These are phyloP conservation scores for Glycine soja DNA, from an alignment of 306 rosid species.

Conservation along the genomic window DNA sequence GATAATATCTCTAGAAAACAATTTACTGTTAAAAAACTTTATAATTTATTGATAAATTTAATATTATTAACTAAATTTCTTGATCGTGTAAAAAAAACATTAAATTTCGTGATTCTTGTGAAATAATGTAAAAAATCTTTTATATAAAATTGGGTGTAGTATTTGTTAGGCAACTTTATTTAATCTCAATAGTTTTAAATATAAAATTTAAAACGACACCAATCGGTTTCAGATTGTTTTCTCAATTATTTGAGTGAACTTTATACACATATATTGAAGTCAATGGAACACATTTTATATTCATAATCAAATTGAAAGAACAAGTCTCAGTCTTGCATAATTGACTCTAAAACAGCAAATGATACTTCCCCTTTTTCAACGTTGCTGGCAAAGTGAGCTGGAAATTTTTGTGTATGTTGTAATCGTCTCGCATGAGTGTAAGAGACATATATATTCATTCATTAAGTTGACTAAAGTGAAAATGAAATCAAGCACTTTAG, in stretches of 20 bases:
- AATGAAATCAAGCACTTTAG: constrained; percentile 9
- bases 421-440: constrained; percentile 15
- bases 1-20: background rate
- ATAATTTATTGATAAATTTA: too few species aligned
- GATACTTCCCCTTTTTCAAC: constrained; percentile 50
- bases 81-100: background rate
- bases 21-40: too few species aligned
- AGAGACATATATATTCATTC: background rate
- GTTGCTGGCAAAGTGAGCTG: constrained; percentile 53
- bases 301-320: constrained; percentile 21
- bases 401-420: constrained; percentile 40
- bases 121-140: background rate
- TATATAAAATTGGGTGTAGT: background rate
- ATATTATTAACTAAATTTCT: background rate
- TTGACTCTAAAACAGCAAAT: constrained; percentile 46
- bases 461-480: constrained; percentile 8
- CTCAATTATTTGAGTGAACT: background rate
- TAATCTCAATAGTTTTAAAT: background rate
- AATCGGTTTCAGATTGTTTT: background rate
- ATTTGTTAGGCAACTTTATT: background rate
- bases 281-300: background rate
- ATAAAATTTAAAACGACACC: background rate
- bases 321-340: constrained; percentile 36
- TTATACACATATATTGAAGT: background rate
- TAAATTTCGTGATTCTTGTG: too few species aligned